Evolutionary conservation across 441 rosid genomes (phyloP).

Genomic region (Populus trichocarpa): DNA sequence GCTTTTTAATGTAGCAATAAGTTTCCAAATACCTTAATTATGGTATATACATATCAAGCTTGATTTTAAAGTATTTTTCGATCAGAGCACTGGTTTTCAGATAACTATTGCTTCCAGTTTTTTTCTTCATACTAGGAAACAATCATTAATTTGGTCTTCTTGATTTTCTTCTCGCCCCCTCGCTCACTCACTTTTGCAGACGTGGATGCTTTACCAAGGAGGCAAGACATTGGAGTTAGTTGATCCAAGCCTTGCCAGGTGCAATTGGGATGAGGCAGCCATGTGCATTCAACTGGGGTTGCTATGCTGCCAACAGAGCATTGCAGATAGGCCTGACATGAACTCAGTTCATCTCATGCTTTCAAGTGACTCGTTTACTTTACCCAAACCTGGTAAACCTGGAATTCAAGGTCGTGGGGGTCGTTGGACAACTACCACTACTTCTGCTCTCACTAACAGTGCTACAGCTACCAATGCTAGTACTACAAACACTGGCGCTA

Average conservation of each 20-base stretch:
- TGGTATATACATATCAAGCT: not conserved
- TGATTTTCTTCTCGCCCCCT: not conserved
- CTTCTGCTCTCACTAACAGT: slow-evolving; percentile 35
- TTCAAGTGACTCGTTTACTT: slow-evolving; percentile 64
- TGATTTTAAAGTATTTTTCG: not conserved
- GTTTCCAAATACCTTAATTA: not conserved
- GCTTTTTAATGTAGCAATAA: not conserved
- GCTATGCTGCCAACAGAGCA: slow-evolving; percentile 71
- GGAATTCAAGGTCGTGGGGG: slow-evolving; percentile 64
- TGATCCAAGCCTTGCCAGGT: slow-evolving; percentile 55
- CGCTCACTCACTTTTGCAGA: slow-evolving; percentile 31
- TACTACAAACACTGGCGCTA: slow-evolving; percentile 32
- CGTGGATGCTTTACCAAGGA: slow-evolving; percentile 61
- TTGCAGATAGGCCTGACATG: slow-evolving; percentile 74
- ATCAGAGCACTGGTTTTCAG: not conserved
- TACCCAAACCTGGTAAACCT: slow-evolving; percentile 72
- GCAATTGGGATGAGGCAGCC: slow-evolving; percentile 64
- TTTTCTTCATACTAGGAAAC: not conserved
- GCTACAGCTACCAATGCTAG: slow-evolving; percentile 22
- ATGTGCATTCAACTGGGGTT: slow-evolving; percentile 77
- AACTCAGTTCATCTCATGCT: slow-evolving; percentile 70
- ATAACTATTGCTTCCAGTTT: not conserved
- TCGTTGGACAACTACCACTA: slow-evolving; percentile 37
- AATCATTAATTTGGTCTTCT: not conserved
- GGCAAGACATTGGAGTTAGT: slow-evolving; percentile 58